Evolutionary conservation across 192 early-diverging fungal species (phyloP), one percentile per base, ranked within the genome.

Genomic region (Coemansia sp.): DNA sequence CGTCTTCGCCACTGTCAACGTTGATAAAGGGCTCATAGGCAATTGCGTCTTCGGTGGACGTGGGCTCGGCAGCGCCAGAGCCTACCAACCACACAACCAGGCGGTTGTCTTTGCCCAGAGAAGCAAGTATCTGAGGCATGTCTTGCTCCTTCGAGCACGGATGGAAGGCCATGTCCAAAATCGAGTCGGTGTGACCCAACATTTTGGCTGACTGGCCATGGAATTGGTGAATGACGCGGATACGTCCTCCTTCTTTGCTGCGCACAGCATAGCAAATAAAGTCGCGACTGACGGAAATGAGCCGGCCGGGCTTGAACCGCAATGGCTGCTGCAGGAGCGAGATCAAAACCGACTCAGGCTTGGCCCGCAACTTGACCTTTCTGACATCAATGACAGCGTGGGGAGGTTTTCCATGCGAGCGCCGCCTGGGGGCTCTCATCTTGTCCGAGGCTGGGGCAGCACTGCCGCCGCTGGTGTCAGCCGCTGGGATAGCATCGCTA

Each of bases 241-340:
- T 68, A 32, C 65, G 74, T 0, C 74, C 74, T 8, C 74, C 74
- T 41, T 77, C 74, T 27, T 77, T 77, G 74, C 68, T 77, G 26
- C 74, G 60, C 9, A 77, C 74, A 10, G 74, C 74, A 21, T 77
- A 77, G 62, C 74, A 77, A 27, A 77, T 77, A 55, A 71, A 77
- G 33, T 77, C 74, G 46, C 74, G 60, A 41, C 74, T 77, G 29
- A 77, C 74, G 1, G 74, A 61, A 18, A 77, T 65, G 37, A 77
- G 65, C 3, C 74, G 40, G 0, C 74, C 74, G 24, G 68, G 53
- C 17, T 62, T 56, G 58, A 71, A 77, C 12, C 74, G 74, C 19
- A 55, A 55, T 3, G 74, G 65, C 55, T 77, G 74, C 24, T 70
- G 74, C 22, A 77, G 60, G 33, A 71, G 68, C n/a, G 74, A 77